A percentile compares a stretch with the other conserved stretches of the same genome.
These are phyloP conservation scores for Aspergillus tamarii DNA, from an alignment of 2,329 filamentous ascomycete genomes.

Conservation along the genomic window DNA sequence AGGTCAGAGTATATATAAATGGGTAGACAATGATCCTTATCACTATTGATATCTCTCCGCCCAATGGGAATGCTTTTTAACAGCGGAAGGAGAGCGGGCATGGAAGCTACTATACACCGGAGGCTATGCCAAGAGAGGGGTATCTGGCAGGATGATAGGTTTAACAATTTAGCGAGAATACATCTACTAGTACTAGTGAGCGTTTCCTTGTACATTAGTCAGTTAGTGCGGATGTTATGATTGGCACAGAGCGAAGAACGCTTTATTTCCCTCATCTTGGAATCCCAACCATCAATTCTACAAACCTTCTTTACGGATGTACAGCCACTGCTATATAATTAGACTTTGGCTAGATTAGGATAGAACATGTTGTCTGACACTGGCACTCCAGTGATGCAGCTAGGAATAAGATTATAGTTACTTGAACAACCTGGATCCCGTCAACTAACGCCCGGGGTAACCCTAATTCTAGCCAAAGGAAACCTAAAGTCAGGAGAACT, in stretches of 20 bases:
- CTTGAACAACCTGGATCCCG: too few relatives aligned
- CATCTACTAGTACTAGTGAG: background rate
- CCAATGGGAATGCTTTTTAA: background rate
- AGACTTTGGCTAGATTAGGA: background rate
- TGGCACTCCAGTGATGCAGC: background rate
- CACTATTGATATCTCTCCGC: constrained; percentile 3
- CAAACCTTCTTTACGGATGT: background rate
- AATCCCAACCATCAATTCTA: background rate
- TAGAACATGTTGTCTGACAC: background rate
- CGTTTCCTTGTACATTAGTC: too few relatives aligned
- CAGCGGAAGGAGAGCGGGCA: constrained; percentile 4
- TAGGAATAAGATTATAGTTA: too few relatives aligned
- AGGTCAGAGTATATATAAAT: background rate
- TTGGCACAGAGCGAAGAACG: background rate
- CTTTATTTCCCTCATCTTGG: background rate
- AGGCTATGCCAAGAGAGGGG: background rate
- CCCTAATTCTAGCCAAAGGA: background rate
- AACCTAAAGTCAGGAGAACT: too few relatives aligned
- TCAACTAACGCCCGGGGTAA: background rate
- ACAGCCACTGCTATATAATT: background rate
- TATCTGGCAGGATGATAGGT: background rate
- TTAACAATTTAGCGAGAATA: background rate
- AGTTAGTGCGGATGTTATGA: background rate
- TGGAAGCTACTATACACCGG: background rate
- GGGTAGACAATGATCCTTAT: background rate